Evolutionary conservation across 2,329 filamentous ascomycete species (phyloP).

Genomic region (Arthrobotrys sinensis): DNA sequence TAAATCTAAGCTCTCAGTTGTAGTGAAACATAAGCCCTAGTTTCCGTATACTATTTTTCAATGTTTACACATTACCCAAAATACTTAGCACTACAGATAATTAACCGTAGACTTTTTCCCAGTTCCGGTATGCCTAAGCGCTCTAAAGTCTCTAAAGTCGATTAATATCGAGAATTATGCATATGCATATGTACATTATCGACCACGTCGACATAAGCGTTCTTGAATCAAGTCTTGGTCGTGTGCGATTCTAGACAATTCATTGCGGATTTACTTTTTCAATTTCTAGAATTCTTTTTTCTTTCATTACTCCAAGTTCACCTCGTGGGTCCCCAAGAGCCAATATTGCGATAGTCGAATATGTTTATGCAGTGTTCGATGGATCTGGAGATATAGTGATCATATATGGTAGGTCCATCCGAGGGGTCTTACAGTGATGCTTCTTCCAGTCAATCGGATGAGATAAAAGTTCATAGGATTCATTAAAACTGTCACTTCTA

Average conservation of each 20-base stretch:
- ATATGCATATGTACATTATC: constrained; percentile 23
- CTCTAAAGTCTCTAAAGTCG: not conserved
- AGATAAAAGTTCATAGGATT: constrained; percentile 14
- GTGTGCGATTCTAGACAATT: not conserved
- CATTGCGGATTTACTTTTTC: not conserved
- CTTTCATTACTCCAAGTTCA: constrained; percentile 17
- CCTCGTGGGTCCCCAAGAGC: constrained; percentile 16
- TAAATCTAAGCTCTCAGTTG: not conserved
- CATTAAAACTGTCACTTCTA: not conserved
- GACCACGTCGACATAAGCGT: constrained; percentile 40
- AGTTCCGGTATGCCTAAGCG: constrained; percentile 23
- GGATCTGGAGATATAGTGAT: constrained; percentile 1
- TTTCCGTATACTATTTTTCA: not conserved
- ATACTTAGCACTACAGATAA: not conserved
- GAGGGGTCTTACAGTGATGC: not conserved
- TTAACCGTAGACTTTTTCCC: not conserved
- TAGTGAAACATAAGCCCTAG: not conserved
- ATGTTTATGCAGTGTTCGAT: constrained; percentile 21
- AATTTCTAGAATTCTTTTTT: not conserved
- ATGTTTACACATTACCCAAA: constrained; percentile 1
- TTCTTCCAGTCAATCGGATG: constrained; percentile 25
- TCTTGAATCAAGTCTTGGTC: not conserved
- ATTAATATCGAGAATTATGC: constrained; percentile 16
- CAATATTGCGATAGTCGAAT: constrained; percentile 14
- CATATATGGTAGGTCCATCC: constrained; percentile 10